A percentile compares a stretch with the other conserved stretches of the same genome.
Evolutionary conservation across 2,329 filamentous ascomycete genomes (phyloP).

Genomic region (Penicillium corylophilum): DNA sequence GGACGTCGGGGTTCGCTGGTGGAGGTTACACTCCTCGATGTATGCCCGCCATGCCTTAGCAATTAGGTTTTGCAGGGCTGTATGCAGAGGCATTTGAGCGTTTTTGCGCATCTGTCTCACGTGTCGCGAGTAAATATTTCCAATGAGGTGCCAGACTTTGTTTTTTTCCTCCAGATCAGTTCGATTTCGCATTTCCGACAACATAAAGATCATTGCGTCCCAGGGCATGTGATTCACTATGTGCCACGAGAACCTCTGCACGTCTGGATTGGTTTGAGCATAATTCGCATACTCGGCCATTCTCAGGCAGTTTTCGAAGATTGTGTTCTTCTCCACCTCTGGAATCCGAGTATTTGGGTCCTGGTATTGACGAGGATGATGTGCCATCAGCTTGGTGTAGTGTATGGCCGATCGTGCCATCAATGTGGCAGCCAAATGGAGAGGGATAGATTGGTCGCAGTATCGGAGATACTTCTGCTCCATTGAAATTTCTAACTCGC

Average conservation of each 20-base stretch:
- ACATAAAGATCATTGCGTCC: slow-evolving; percentile 54
- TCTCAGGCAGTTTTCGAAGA: slow-evolving; percentile 40
- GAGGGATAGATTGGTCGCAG: slow-evolving; percentile 41
- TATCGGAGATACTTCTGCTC: slow-evolving; percentile 39
- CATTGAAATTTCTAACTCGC: slow-evolving; percentile 36
- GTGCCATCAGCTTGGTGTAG: slow-evolving; percentile 47
- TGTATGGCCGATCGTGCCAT: slow-evolving; percentile 46
- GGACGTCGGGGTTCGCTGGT: slow-evolving; percentile 11
- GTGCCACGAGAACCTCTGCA: slow-evolving; percentile 49
- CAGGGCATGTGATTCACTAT: slow-evolving; percentile 51
- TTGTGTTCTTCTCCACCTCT: slow-evolving; percentile 20
- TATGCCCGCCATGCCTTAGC: slow-evolving; percentile 29
- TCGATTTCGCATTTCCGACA: slow-evolving; percentile 44
- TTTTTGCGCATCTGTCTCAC: slow-evolving; percentile 22
- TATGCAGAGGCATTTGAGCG: slow-evolving; percentile 20
- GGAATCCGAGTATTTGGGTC: slow-evolving; percentile 21
- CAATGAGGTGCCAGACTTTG: slow-evolving; percentile 48
- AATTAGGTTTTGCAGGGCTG: slow-evolving; percentile 26
- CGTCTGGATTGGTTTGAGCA: slow-evolving; percentile 34
- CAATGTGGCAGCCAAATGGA: slow-evolving; percentile 47
- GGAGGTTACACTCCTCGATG: slow-evolving; percentile 22
- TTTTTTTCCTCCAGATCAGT: slow-evolving; percentile 36
- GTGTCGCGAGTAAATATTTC: slow-evolving; percentile 45
- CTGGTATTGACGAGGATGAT: slow-evolving; percentile 42
- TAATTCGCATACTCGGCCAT: slow-evolving; percentile 24